phyloP scores from a whole-genome alignment of 306 rosid genomes.

The Quercus mongolica region DNA sequence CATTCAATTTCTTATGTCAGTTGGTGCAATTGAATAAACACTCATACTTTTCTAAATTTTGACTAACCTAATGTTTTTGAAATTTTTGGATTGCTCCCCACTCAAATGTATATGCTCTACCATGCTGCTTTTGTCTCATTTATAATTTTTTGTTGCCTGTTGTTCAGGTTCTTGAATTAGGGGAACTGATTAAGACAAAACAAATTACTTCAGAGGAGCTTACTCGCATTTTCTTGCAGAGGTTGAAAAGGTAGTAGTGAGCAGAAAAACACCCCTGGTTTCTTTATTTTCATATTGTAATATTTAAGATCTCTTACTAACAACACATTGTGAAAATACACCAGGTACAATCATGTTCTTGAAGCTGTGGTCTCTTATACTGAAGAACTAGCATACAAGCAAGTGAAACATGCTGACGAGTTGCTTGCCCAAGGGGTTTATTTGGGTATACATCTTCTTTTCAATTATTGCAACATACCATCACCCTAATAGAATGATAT shows the following conservation, averaged over 20 bases:
- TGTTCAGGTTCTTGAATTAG: slow-evolving; percentile 68
- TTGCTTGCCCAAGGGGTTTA: slow-evolving; percentile 59
- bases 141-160: neutral
- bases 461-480: neutral
- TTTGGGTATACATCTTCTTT: slow-evolving; percentile 46
- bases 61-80: too few relatives aligned
- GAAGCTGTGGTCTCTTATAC: slow-evolving; percentile 61
- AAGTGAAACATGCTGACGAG: slow-evolving; percentile 67
- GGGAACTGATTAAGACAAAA: slow-evolving; percentile 59
- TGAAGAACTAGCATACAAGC: slow-evolving; percentile 62
- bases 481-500: neutral
- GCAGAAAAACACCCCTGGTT: slow-evolving; percentile 9
- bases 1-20: too few relatives aligned
- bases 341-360: slow-evolving; percentile 62
- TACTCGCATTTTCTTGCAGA: slow-evolving; percentile 51
- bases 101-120: too few relatives aligned
- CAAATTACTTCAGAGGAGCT: slow-evolving; percentile 75
- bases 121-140: neutral
- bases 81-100: too few relatives aligned
- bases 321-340: slow-evolving; percentile 15
- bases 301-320: slow-evolving; percentile 1
- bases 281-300: neutral
- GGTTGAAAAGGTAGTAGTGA: slow-evolving; percentile 55
- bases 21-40: too few relatives aligned
- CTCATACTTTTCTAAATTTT: too few relatives aligned